Evolutionary conservation across 108 stramenopile genomes (phyloP).

Genomic region (Cyclostephanos tholiformis): DNA sequence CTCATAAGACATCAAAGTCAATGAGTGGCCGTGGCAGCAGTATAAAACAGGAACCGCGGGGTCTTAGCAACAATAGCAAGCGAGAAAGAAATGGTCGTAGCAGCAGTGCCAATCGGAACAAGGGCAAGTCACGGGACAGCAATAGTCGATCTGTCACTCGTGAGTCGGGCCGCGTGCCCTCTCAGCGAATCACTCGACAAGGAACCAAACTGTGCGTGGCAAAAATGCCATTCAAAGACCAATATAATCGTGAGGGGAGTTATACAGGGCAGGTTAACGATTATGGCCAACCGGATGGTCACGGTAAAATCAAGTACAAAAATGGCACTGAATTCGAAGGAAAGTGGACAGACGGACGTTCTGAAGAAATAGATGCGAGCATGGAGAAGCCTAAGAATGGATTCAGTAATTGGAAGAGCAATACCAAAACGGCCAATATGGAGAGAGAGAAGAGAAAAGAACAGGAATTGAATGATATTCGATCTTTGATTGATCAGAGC

Average conservation of each 20-base stretch:
- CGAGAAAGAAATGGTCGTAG: background rate
- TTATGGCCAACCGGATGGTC: constrained; percentile 58
- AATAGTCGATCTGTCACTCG: background rate
- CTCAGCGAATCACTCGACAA: constrained; percentile 10
- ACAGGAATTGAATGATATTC: constrained; percentile 16
- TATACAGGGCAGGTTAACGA: constrained; percentile 64
- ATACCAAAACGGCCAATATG: constrained; percentile 8
- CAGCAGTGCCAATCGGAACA: background rate
- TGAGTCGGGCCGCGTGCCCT: background rate
- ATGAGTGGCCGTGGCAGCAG: constrained; percentile 1
- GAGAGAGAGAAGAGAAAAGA: constrained; percentile 28
- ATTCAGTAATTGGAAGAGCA: constrained; percentile 22
- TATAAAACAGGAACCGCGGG: background rate
- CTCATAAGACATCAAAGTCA: constrained; percentile 12
- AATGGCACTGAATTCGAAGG: constrained; percentile 59
- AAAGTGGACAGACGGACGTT: constrained; percentile 50
- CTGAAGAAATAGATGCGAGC: constrained; percentile 11
- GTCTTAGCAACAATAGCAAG: background rate
- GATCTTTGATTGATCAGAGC: constrained; percentile 7
- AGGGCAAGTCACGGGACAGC: background rate
- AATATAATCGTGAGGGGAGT: constrained; percentile 57
- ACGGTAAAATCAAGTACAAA: constrained; percentile 57
- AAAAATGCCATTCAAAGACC: constrained; percentile 54
- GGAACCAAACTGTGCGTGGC: constrained; percentile 24
- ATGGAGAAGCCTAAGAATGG: constrained; percentile 11